Base-by-base conservation (phyloP, 345 rosid genomes). In the Dipteronia dyeriana region DNA sequence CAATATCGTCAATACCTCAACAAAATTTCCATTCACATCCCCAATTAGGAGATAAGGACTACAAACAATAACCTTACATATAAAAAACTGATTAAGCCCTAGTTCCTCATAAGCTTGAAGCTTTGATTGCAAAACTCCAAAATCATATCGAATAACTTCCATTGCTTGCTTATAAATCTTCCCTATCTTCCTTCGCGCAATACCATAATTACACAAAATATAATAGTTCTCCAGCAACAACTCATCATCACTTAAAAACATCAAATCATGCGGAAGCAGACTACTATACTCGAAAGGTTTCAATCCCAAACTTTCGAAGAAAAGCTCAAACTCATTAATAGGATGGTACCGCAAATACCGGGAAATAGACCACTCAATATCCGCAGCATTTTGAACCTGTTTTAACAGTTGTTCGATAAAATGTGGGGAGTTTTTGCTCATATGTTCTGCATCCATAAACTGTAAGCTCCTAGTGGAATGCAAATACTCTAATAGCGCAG, bases 281-380 rank as follows among this genome's bases (percentile, higher is more conserved):
- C 74, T 39, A 16, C 59, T 7, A 68, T 82, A 79, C 80, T 89
- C 95, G 7, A 26, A 49, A 39, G 86, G 91, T 43, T 85, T 74
- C 79, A 94, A 71, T 39, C 98, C 98, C 65, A 90, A 63, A 74
- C 96, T 94, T 90, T 94, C 95, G 54, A 87, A 88, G 84, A 92
- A 94, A 9, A 92, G 94, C 80, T 94, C 98, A 38, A 91, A 92
- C 82, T 94, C 98, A 71, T 92, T 94, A 70, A 94, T 88, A 47
- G 97, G 97, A 66, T 90, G 88, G 71, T 87, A 92, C 49, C 90
- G 85, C 70, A 94, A 68, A 79, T 79, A 88, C 79, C 89, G 91
- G 3, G 85, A 17, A 49, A 92, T 54, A 0, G 88, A 79, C 5
- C 34, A 26, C 14, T 82, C 81, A 51, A 85, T 67, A 81, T 88